Conservation (phyloP, 208 protist species). For the Spongospora subterranea region DNA sequence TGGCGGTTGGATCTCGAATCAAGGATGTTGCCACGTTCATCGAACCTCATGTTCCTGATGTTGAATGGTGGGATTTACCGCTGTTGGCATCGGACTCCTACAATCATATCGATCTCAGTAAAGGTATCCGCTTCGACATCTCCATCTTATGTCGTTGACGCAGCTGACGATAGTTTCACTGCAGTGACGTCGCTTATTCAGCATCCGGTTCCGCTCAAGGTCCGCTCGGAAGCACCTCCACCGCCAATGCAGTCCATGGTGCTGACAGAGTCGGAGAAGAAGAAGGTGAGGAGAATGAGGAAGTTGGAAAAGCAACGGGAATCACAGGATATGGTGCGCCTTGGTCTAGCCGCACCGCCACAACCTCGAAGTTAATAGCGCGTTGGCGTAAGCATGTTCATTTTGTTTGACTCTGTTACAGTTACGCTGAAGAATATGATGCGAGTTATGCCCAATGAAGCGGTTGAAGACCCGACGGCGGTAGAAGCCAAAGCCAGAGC, state of each 20-base stretch:
- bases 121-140: background rate
- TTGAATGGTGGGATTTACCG: constrained; percentile 30
- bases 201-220: constrained; percentile 37
- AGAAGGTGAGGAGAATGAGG: constrained; percentile 55
- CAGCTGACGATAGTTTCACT: background rate
- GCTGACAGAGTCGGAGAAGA: constrained; percentile 56
- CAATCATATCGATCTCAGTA: background rate
- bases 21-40: background rate
- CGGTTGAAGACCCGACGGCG: constrained; percentile 55
- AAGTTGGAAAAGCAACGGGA: constrained; percentile 58
- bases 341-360: constrained; percentile 5
- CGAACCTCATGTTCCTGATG: constrained; percentile 25
- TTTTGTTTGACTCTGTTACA: background rate
- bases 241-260: constrained; percentile 26
- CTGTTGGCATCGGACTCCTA: background rate
- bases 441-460: constrained; percentile 34
- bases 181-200: constrained; percentile 16
- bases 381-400: background rate
- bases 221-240: constrained; percentile 1
- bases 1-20: constrained; percentile 17
- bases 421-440: constrained; percentile 58
- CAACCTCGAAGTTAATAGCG: constrained; percentile 3
- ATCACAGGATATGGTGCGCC: background rate
- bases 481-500: constrained; percentile 54
- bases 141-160: background rate